A percentile compares a stretch with the other conserved stretches of the same genome.
phyloP scores from a whole-genome alignment of 106 monocot genomes.

The Platanthera guangdongensis region DNA sequence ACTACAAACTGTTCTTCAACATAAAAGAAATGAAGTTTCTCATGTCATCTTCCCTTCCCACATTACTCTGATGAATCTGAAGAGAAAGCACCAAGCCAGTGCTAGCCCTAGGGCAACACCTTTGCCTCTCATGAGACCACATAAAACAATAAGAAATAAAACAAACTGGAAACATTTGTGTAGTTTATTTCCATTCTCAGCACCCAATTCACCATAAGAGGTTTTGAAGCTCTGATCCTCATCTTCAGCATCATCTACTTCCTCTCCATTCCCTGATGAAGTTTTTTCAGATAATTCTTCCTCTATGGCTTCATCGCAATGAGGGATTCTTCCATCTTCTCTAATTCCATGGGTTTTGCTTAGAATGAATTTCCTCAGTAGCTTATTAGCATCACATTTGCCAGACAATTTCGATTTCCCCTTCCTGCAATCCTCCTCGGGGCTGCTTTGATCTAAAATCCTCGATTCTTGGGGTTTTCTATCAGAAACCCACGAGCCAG shows the following conservation, averaged over 20 bases:
- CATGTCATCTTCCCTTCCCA: constrained; percentile 8
- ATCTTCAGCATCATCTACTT: neutral
- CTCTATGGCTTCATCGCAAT: neutral
- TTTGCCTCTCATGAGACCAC: constrained; percentile 38
- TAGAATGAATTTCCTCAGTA: constrained; percentile 20
- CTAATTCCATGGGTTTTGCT: constrained; percentile 9
- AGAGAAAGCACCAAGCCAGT: constrained; percentile 19
- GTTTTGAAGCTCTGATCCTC: constrained; percentile 4
- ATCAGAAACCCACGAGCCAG: neutral
- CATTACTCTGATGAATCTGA: constrained; percentile 2
- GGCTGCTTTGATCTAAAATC: neutral
- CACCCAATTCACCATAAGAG: neutral
- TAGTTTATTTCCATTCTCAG: neutral
- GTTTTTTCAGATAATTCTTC: neutral
- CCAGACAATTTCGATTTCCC: neutral
- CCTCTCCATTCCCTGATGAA: neutral
- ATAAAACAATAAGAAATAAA: constrained; percentile 28
- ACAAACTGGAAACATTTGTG: constrained; percentile 11
- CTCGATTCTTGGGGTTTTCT: neutral
- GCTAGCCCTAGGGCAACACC: constrained; percentile 28
- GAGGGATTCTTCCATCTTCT: constrained; percentile 2
- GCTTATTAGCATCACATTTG: constrained; percentile 20
- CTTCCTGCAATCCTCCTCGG: neutral
- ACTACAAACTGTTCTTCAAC: neutral
- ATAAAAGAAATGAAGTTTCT: neutral